A percentile compares a stretch with the other conserved stretches of the same genome.
Evolutionary conservation across 306 rosid genomes (phyloP).

Genomic region (Prunus campanulata): DNA sequence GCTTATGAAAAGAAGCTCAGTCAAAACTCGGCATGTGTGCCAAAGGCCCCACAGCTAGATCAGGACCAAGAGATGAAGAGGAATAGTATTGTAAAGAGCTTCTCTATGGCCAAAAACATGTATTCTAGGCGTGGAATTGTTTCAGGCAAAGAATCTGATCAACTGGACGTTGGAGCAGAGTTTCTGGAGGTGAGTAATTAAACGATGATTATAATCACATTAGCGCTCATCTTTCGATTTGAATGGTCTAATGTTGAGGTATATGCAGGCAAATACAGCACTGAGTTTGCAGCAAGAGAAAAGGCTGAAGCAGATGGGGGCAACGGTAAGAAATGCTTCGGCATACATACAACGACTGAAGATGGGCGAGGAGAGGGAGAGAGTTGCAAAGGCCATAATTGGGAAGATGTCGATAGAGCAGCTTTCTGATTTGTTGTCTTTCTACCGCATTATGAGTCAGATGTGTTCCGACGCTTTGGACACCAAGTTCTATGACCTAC

Average conservation of each 20-base stretch:
- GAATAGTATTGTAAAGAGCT: constrained; percentile 15
- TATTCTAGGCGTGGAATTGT: background rate
- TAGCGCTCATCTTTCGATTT: background rate
- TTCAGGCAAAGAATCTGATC: background rate
- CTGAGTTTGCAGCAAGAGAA: constrained; percentile 7
- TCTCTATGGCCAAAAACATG: constrained; percentile 5
- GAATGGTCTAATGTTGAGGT: background rate
- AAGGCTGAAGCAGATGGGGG: constrained; percentile 18
- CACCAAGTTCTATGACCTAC: background rate
- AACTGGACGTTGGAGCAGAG: constrained; percentile 13
- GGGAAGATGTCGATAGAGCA: constrained; percentile 17
- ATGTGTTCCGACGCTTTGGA: background rate
- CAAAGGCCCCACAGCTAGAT: constrained; percentile 26
- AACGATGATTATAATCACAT: background rate
- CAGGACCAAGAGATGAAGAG: constrained; percentile 28
- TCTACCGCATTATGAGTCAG: background rate
- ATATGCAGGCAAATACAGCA: background rate
- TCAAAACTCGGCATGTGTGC: constrained; percentile 19
- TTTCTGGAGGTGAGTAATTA: constrained; percentile 3
- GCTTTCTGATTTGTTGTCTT: constrained; percentile 8
- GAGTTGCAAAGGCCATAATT: background rate
- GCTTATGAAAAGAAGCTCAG: constrained; percentile 34
- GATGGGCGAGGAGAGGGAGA: constrained; percentile 9
- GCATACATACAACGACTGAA: background rate
- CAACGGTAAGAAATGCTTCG: constrained; percentile 16